Base-by-base conservation (phyloP, 2,329 filamentous ascomycete genomes). In the Neonectria coccinea region DNA sequence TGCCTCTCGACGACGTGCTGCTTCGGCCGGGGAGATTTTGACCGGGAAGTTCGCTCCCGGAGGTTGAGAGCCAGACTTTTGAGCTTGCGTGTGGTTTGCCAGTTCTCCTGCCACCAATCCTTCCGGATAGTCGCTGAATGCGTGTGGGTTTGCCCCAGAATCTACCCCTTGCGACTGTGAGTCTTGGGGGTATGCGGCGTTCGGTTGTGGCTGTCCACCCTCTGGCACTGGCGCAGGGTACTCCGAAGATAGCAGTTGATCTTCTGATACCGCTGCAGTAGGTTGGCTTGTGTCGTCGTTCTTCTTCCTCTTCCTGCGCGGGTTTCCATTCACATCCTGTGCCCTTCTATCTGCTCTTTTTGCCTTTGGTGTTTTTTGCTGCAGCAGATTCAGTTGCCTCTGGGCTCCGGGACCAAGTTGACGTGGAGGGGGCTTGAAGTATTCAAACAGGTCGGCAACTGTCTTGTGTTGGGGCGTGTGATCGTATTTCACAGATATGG, bases 381-480 rank as follows among this genome's bases (percentile, higher is more conserved):
- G 70, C 27, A 67, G 64, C 18, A 66, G 63, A 48, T 73, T 76
- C 60, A 75, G 74, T 8, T 66, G 62, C 51, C 72, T 77, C 60
- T 76, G 74, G 4, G 69, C 64, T 12, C 64, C 71, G 27, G 70
- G 74, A 10, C 72, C 73, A 36, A 72, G 67, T 42, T 75, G 73
- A 6, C 75, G 73, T 6, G 84, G 82, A 14, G 82, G 78, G 5
- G 84, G 86, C 29, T 80, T 79, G 57, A 85, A 83, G 41, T 81
- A 76, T 5, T 83, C 80, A 10, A 81, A 78, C 25, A 88, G 75
- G 51, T 88, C 76, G 1, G 76, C 80, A 5, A 89, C 85, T 0
- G 85, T 86, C 70, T 80, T 84, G 73, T 89, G 87, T n/a, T 88
- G 70, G 4, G 83, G 84, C 0, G 83, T 86, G 68, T 89, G 87